Evolutionary conservation across 2,329 filamentous ascomycete species (phyloP), one percentile per base, ranked within the genome.

Genomic region (Colletotrichum salicis): DNA sequence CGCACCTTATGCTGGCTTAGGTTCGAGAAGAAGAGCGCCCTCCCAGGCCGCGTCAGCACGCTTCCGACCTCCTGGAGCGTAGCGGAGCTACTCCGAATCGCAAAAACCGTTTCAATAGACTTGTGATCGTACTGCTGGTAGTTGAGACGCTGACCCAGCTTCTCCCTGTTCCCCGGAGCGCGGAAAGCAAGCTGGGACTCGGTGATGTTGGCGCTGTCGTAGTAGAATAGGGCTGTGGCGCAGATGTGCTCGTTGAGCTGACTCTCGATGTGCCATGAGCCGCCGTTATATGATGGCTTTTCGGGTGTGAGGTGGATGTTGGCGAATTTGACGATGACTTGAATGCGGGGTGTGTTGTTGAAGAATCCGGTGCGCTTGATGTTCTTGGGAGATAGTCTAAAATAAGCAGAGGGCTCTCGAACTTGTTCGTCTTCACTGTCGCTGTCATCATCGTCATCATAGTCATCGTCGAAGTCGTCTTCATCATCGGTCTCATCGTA

Each of bases 221-320:
- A 89, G 78, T 91, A 90, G 79, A 90, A 91, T n/a, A 93, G 80
- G 0, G 90, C 88, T 0, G 89, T 90, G 0, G 89, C 89, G 74
- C 86, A 87, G 51, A 93, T 91, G 73, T 87, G 87, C 78, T 93
- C 91, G 75, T 93, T 92, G 11, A 85, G 74, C 71, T 82, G 81
- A 22, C 88, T 87, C 73, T 90, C 88, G 3, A 88, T 76, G 73
- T 90, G 88, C 85, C 88, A 90, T 1, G 79, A 80, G 0, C 88
- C 88, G 19, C 86, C 86, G 0, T 80, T 78, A 73, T 89, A 92
- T 0, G 76, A 76, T 0, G 90, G 87, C 2, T 88, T 85, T 22
- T 88, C 86, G 0, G 90, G 90, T 0, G 85, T 89, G 0, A 93
- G 83, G 31, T 91, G 84, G 56, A 92, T 88, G 58, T 87, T 89